Conservation (phyloP, 2,329 filamentous ascomycete species). For the Fusarium oxysporum region DNA sequence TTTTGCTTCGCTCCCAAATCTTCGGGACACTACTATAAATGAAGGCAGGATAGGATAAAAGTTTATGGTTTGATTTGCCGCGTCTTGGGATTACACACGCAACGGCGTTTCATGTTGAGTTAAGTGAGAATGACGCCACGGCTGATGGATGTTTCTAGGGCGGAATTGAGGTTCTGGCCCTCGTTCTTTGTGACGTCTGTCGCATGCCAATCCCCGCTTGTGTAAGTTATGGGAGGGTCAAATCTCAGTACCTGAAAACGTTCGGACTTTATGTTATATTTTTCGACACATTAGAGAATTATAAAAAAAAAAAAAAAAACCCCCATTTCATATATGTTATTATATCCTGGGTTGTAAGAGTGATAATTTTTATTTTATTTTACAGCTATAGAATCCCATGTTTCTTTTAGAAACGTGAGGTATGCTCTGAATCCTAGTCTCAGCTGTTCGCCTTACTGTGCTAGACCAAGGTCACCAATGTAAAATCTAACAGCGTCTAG, state of each 20-base stretch:
- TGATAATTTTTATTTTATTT: background rate
- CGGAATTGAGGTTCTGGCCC: conserved; percentile 7
- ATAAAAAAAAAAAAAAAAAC: too few relatives aligned
- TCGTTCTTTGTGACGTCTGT: conserved; percentile 28
- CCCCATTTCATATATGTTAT: too few relatives aligned
- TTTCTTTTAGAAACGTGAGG: background rate
- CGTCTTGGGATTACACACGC: background rate
- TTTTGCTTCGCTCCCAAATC: conserved; percentile 13
- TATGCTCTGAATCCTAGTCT: conserved; percentile 12
- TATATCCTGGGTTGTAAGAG: too few relatives aligned
- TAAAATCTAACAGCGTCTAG: conserved; percentile 33
- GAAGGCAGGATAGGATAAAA: background rate
- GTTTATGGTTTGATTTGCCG: background rate
- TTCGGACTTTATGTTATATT: background rate
- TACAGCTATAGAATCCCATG: background rate
- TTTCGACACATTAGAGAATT: too few relatives aligned
- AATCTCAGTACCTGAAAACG: background rate
- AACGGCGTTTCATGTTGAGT: background rate
- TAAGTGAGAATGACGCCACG: conserved; percentile 20
- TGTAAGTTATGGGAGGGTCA: background rate
- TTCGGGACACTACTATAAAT: conserved; percentile 4
- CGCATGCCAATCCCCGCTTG: conserved; percentile 25
- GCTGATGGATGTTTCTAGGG: conserved; percentile 6
- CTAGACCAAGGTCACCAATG: background rate
- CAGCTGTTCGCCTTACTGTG: conserved; percentile 37